Conservation (phyloP, 352 stramenopile species). For the Elongisporangium undulatum region DNA sequence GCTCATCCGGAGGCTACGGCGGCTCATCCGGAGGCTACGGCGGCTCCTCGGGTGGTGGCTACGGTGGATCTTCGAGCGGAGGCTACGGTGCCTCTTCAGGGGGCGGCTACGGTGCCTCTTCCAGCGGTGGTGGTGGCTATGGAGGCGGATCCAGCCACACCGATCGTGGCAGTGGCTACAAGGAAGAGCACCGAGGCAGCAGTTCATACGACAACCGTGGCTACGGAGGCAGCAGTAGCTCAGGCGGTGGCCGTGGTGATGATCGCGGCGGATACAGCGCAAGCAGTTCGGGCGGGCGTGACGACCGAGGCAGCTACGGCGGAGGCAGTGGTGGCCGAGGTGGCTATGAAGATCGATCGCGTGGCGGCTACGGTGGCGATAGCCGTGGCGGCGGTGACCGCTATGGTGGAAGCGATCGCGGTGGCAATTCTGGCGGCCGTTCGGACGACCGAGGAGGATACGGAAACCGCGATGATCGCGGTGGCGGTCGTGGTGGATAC, state of each 20-base stretch:
- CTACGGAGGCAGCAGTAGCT: constrained; percentile 15
- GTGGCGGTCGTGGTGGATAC: constrained; percentile 15
- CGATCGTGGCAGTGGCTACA: constrained; percentile 2
- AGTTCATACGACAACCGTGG: constrained; percentile 8
- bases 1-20: constrained; percentile 12
- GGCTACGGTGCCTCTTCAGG: constrained; percentile 6
- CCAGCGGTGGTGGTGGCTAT: not conserved
- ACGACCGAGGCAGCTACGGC: constrained; percentile 7
- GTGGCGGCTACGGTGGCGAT: constrained; percentile 5
- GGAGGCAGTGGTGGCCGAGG: constrained; percentile 4
- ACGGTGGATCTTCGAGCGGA: constrained; percentile 11
- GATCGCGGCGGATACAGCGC: constrained; percentile 9
- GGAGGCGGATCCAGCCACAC: constrained; percentile 3
- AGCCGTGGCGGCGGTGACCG: constrained; percentile 7
- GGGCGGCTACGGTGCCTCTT: constrained; percentile 6
- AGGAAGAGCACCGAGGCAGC: constrained; percentile 4
- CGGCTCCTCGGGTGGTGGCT: constrained; percentile 9
- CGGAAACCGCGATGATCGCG: constrained; percentile 3
- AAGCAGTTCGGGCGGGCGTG: constrained; percentile 7
- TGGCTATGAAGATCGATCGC: constrained; percentile 4
- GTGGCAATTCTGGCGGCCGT: constrained; percentile 11
- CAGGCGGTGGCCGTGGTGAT: constrained; percentile 2
- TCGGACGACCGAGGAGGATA: constrained; percentile 7
- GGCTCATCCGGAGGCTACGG: constrained; percentile 17
- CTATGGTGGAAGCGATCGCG: constrained; percentile 4